Percentiles rank a stretch among this genome's conserved stretches.
phyloP scores from a whole-genome alignment of 768 basidiomycete genomes.

The Cystobasidium tubakii region DNA sequence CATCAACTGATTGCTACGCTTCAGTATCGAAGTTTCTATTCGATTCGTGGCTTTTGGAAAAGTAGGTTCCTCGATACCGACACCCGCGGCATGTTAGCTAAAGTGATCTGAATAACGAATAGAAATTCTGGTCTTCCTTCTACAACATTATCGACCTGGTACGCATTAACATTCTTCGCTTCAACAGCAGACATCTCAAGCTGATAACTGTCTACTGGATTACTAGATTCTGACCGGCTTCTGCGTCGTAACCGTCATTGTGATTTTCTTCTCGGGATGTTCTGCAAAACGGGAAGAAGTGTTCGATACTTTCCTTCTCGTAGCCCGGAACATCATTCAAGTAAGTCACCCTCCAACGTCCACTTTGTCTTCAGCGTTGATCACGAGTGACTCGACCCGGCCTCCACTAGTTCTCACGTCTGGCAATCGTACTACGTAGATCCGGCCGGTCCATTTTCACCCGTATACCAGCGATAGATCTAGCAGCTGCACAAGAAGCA shows the following conservation, averaged over 20 bases:
- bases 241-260: slow-evolving; percentile 79
- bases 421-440: slow-evolving; percentile 80
- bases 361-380: too few relatives aligned
- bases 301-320: slow-evolving; percentile 81
- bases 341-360: slow-evolving; percentile 37
- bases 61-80: slow-evolving; percentile 54
- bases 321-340: slow-evolving; percentile 78
- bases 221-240: slow-evolving; percentile 53
- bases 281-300: slow-evolving; percentile 89
- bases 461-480: slow-evolving; percentile 51
- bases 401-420: slow-evolving; percentile 66
- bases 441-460: slow-evolving; percentile 52
- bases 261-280: slow-evolving; percentile 82
- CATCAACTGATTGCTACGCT: slow-evolving; percentile 57
- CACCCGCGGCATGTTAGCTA: background rate
- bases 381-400: too few relatives aligned
- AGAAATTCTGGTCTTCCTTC: slow-evolving; percentile 68
- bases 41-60: slow-evolving; percentile 87
- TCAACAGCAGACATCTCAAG: background rate
- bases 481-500: slow-evolving; percentile 50
- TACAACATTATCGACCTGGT: slow-evolving; percentile 45
- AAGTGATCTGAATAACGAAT: slow-evolving; percentile 15
- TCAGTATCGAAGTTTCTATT: slow-evolving; percentile 89
- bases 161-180: slow-evolving; percentile 37
- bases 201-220: slow-evolving; percentile 51